Evolutionary conservation across 805 yeast genomes (phyloP).

Genomic region (Ascoidea asiatica): DNA sequence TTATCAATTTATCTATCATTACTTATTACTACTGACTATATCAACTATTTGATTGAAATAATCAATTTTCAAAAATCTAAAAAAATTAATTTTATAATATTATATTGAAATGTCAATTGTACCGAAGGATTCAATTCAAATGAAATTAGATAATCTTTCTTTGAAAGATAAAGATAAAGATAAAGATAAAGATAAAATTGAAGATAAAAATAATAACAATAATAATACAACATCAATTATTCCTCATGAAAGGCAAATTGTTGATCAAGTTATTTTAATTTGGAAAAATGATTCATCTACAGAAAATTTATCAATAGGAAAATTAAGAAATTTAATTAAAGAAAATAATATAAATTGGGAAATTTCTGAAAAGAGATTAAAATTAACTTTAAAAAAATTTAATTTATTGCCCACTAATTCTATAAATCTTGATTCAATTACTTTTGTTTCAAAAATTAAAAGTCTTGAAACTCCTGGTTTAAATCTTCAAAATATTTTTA

Average conservation of each 20-base stretch:
- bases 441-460: conserved; percentile 40
- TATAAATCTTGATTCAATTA: conserved; percentile 25
- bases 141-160: too few relatives aligned
- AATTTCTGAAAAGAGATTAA: conserved; percentile 43
- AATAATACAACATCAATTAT: conserved; percentile 13
- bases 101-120: too few relatives aligned
- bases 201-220: too few relatives aligned
- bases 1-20: too few relatives aligned
- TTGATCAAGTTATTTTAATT: conserved; percentile 43
- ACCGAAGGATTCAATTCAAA: too few relatives aligned
- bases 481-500: conserved; percentile 19
- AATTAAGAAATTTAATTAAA: conserved; percentile 38
- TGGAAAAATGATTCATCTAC: conserved; percentile 59
- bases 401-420: conserved; percentile 25
- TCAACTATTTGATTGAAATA: too few relatives aligned
- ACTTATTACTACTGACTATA: too few relatives aligned
- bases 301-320: conserved; percentile 41
- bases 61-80: too few relatives aligned
- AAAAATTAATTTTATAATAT: too few relatives aligned
- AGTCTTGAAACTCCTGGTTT: conserved; percentile 35
- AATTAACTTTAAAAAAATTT: conserved; percentile 36
- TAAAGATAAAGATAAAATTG: too few relatives aligned
- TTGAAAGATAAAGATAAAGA: too few relatives aligned
- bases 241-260: conserved; percentile 48
- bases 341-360: conserved; percentile 46